These are phyloP conservation scores for Stachybotrys chartarum DNA, from an alignment of 2,329 filamentous ascomycete genomes.

Conservation along the genomic window DNA sequence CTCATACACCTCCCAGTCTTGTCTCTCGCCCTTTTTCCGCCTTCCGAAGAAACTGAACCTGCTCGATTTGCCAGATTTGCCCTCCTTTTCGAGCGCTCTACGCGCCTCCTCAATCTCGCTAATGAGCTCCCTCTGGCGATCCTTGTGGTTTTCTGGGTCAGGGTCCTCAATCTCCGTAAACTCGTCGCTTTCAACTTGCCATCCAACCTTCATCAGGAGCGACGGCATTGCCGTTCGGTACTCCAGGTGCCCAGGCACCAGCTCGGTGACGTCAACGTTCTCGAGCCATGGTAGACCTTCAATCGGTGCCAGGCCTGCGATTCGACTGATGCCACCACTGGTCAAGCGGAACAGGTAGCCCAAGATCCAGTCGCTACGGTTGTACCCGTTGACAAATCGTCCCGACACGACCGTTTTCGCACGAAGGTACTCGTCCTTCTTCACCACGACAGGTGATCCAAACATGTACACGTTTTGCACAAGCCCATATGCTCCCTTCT, in stretches of 20 bases:
- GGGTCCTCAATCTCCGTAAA: slow-evolving; percentile 96
- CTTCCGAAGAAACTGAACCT: slow-evolving; percentile 73
- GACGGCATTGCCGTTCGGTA: slow-evolving; percentile 90
- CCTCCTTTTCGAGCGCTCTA: slow-evolving; percentile 75
- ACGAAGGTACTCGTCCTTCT: slow-evolving; percentile 79
- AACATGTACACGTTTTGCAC: slow-evolving; percentile 95
- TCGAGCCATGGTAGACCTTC: slow-evolving; percentile 74
- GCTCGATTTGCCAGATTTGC: slow-evolving; percentile 52
- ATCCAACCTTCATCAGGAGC: slow-evolving; percentile 80
- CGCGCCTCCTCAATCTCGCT: slow-evolving; percentile 94
- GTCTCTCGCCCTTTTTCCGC: slow-evolving; percentile 74
- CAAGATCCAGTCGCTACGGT: slow-evolving; percentile 94
- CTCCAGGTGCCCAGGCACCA: slow-evolving; percentile 91
- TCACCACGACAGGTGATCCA: slow-evolving; percentile 85
- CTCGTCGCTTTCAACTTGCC: slow-evolving; percentile 86
- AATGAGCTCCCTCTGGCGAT: slow-evolving; percentile 86
- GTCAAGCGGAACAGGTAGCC: slow-evolving; percentile 94
- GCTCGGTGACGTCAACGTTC: slow-evolving; percentile 79
- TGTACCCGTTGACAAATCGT: slow-evolving; percentile 92
- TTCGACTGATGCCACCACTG: slow-evolving; percentile 79
- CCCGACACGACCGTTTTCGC: slow-evolving; percentile 80
- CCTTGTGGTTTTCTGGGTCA: slow-evolving; percentile 85
- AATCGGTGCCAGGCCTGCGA: slow-evolving; percentile 76
- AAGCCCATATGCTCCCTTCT: slow-evolving; percentile 75
- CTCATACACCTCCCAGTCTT: slow-evolving; percentile 92